Evolutionary conservation across 371 early-diverging fungal species (phyloP).

Genomic region (Mitosporidium daphniae): DNA sequence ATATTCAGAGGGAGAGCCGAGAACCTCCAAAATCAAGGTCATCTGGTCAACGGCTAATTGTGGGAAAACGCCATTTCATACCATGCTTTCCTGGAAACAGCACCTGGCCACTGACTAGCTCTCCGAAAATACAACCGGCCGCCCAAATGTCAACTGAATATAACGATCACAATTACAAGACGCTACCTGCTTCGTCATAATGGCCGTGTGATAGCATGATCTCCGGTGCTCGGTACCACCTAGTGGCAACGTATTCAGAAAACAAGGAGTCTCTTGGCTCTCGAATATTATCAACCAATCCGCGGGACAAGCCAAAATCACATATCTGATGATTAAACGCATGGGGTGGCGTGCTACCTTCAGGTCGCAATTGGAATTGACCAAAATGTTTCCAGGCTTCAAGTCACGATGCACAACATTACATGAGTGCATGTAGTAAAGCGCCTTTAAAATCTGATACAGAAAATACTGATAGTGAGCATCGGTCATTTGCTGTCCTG

Average conservation of each 20-base stretch:
- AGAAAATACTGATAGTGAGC: constrained; percentile 87
- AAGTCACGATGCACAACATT: constrained; percentile 83
- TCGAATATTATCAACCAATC: constrained; percentile 24
- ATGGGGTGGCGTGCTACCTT: constrained; percentile 15
- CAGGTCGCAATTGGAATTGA: constrained; percentile 84
- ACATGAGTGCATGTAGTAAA: constrained; percentile 90
- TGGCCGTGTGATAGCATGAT: constrained; percentile 64
- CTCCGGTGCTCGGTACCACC: constrained; percentile 95
- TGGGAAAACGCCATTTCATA: constrained; percentile 7
- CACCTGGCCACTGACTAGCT: constrained; percentile 50
- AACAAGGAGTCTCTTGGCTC: too few species aligned
- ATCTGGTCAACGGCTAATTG: constrained; percentile 63
- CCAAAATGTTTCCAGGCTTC: constrained; percentile 75
- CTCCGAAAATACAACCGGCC: constrained; percentile 83
- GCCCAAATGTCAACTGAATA: constrained; percentile 72
- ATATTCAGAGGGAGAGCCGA: constrained; percentile 85
- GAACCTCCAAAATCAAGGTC: constrained; percentile 67
- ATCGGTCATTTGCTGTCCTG: constrained; percentile 69
- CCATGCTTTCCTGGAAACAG: constrained; percentile 57
- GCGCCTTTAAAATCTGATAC: constrained; percentile 71
- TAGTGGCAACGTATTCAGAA: constrained; percentile 82
- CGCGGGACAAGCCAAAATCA: constrained; percentile 70
- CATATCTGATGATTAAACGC: constrained; percentile 20
- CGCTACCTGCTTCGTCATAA: constrained; percentile 69
- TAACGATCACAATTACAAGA: neutral